phyloP scores from a whole-genome alignment of 106 monocot species.

The Iris macrosiphon region DNA sequence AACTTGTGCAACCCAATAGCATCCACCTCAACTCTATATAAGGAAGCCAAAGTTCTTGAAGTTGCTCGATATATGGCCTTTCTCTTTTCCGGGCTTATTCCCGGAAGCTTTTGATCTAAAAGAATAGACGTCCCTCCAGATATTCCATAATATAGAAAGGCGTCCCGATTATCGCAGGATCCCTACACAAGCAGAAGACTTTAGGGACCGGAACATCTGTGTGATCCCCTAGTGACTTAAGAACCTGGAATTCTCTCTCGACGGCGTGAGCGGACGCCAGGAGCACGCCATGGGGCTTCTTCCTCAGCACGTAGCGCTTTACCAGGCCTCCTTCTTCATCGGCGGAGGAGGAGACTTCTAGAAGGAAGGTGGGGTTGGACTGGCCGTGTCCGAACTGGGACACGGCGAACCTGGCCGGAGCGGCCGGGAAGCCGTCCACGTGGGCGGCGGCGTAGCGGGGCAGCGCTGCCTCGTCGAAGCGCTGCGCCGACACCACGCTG shows the following conservation, averaged over 20 bases:
- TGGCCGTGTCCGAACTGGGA: slow-evolving; percentile 93
- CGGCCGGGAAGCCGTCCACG: slow-evolving; percentile 70
- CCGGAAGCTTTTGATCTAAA: slow-evolving; percentile 64
- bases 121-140: slow-evolving; percentile 87
- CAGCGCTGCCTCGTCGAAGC: slow-evolving; percentile 66
- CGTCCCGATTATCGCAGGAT: slow-evolving; percentile 82
- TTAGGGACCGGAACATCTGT: slow-evolving; percentile 92
- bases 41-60: slow-evolving; percentile 67
- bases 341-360: slow-evolving; percentile 31
- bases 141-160: slow-evolving; percentile 97
- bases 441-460: slow-evolving; percentile 44
- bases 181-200: slow-evolving; percentile 83
- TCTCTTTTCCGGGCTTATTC: slow-evolving; percentile 52
- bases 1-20: slow-evolving; percentile 65
- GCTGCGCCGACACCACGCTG: slow-evolving; percentile 38
- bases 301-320: slow-evolving; percentile 78
- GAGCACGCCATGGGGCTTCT: slow-evolving; percentile 80
- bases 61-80: slow-evolving; percentile 57
- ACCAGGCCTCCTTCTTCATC: slow-evolving; percentile 11
- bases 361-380: slow-evolving; percentile 94
- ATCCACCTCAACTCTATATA: slow-evolving; percentile 84
- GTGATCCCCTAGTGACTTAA: slow-evolving; percentile 66
- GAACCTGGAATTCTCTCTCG: slow-evolving; percentile 97
- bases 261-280: slow-evolving; percentile 92
- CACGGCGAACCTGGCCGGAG: slow-evolving; percentile 30